phyloP scores from a whole-genome alignment of 75 land plant genomes.

The Cunninghamia lanceolata region DNA sequence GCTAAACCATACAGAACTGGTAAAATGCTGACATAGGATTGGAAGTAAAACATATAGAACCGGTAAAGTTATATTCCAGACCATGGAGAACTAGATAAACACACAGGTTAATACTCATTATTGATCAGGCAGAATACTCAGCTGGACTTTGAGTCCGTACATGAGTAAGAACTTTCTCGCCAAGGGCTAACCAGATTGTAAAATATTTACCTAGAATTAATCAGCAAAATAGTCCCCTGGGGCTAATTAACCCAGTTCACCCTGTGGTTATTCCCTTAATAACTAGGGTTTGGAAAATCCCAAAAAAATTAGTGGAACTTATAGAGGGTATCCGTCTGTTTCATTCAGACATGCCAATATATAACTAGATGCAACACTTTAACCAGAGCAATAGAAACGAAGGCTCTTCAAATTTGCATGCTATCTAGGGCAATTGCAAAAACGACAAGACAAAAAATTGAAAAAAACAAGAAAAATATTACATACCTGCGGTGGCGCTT shows the following conservation, averaged over 20 bases:
- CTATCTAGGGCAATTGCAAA: too few relatives aligned
- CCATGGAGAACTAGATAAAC: neutral
- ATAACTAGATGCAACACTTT: neutral
- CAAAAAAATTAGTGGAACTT: neutral
- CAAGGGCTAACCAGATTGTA: neutral
- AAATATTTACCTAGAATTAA: neutral
- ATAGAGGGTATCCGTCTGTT: neutral
- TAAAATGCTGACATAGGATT: neutral
- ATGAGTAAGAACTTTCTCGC: neutral
- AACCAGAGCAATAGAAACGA: neutral
- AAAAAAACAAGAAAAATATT: neutral
- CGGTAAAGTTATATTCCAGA: neutral
- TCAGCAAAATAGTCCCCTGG: neutral
- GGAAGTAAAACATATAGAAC: neutral
- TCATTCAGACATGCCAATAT: neutral
- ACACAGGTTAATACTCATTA: neutral
- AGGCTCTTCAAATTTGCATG: too few relatives aligned
- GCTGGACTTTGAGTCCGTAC: neutral
- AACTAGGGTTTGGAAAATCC: neutral
- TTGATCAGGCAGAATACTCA: neutral
- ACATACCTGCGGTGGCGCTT: constrained; percentile 6
- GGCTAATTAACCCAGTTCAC: neutral
- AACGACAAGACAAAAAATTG: neutral
- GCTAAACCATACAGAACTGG: neutral
- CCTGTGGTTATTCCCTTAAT: neutral